Percentiles rank a stretch among this genome's conserved stretches.
These are phyloP conservation scores for Marasmius sp. DNA, from an alignment of 1,284 basidiomycete species.

Conservation along the genomic window DNA sequence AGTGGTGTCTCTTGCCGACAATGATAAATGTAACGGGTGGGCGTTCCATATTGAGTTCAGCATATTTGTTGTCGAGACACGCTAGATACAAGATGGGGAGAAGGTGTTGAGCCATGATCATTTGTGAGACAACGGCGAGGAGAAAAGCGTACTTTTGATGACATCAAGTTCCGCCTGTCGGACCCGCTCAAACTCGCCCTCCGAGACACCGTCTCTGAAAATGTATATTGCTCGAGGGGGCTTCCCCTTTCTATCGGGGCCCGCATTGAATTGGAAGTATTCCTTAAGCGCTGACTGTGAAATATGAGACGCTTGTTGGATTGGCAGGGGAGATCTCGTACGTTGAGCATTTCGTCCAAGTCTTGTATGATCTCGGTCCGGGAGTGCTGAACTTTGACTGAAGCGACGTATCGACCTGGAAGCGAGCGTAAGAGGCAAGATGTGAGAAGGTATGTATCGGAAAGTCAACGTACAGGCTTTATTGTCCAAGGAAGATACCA, in stretches of 20 bases:
- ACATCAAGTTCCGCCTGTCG: slow-evolving; percentile 23
- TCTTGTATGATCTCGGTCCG: slow-evolving; percentile 52
- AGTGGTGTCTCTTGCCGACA: slow-evolving; percentile 41
- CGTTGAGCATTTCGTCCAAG: slow-evolving; percentile 40
- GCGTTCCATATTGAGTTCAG: background rate
- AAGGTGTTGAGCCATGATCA: background rate
- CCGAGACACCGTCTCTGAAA: slow-evolving; percentile 40
- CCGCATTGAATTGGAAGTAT: slow-evolving; percentile 11
- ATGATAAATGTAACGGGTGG: slow-evolving; percentile 34
- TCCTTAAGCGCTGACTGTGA: background rate
- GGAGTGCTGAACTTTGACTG: slow-evolving; percentile 42
- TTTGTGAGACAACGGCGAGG: background rate
- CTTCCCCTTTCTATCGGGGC: background rate
- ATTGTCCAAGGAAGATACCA: slow-evolving; percentile 34
- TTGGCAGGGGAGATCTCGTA: slow-evolving; percentile 12
- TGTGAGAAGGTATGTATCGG: background rate
- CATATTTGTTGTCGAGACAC: slow-evolving; percentile 10
- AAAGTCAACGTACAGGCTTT: slow-evolving; percentile 14
- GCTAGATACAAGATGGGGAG: background rate
- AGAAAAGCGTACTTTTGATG: slow-evolving; percentile 25
- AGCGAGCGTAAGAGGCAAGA: background rate
- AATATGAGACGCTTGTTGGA: background rate
- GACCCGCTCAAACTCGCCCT: slow-evolving; percentile 36
- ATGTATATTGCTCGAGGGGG: slow-evolving; percentile 24
- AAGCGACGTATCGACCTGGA: slow-evolving; percentile 26